phyloP scores from a whole-genome alignment of 106 monocot species.

The Acorus gramineus region DNA sequence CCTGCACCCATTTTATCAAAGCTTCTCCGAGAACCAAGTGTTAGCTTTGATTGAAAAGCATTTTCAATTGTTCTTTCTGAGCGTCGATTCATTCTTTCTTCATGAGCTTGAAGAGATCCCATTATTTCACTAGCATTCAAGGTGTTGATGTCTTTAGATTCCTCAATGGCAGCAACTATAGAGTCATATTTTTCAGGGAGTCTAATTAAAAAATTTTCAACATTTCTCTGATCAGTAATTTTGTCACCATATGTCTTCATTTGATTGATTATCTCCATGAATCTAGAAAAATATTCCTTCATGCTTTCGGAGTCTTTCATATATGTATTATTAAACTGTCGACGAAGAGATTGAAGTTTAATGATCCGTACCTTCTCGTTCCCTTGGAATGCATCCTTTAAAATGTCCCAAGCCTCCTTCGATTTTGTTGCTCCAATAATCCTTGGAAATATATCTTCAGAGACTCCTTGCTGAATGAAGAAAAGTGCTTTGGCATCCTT shows the following conservation, averaged over 20 bases:
- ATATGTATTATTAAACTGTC: too few species aligned
- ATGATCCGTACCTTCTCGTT: too few species aligned
- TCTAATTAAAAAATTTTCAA: background rate
- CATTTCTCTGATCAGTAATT: background rate
- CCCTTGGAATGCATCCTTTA: too few species aligned
- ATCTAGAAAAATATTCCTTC: background rate
- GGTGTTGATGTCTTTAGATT: background rate
- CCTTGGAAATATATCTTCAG: too few species aligned
- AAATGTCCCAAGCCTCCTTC: too few species aligned
- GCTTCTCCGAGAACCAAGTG: background rate
- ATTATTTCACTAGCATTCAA: background rate
- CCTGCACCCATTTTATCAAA: background rate
- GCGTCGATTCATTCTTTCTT: slow-evolving; percentile 1
- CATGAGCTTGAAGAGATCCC: slow-evolving; percentile 3
- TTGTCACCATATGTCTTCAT: background rate
- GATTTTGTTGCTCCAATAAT: too few species aligned
- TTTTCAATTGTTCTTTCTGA: background rate
- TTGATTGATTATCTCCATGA: background rate
- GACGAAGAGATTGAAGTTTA: too few species aligned
- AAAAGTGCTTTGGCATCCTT: too few species aligned
- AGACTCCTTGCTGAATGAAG: too few species aligned
- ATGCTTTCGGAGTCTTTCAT: too few species aligned
- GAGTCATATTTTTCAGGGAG: slow-evolving; percentile 1
- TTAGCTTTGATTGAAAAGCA: slow-evolving; percentile 6
- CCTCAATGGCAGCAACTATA: slow-evolving; percentile 2